phyloP scores from a whole-genome alignment of 352 stramenopile genomes.

The Phytophthora fragariaefolia region DNA sequence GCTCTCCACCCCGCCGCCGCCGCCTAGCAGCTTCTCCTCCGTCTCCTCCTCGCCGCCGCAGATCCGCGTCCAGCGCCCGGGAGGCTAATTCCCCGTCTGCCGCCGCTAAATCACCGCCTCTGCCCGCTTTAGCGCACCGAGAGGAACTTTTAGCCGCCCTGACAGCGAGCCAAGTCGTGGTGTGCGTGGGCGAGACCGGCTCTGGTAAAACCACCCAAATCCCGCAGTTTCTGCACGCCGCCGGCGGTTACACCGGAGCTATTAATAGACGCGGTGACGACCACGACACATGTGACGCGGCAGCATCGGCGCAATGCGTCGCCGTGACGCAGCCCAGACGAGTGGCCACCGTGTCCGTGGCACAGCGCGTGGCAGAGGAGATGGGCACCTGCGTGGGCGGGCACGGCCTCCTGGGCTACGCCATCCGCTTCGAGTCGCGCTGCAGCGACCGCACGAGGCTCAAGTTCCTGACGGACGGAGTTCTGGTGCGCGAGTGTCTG shows the following conservation, averaged over 20 bases:
- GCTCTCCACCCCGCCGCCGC: slow-evolving; percentile 2
- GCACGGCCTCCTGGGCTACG: slow-evolving; percentile 90
- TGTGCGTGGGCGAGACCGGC: slow-evolving; percentile 95
- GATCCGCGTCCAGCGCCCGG: slow-evolving; percentile 9
- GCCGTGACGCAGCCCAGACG: slow-evolving; percentile 94
- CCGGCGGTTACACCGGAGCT: slow-evolving; percentile 39
- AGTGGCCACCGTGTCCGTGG: slow-evolving; percentile 98
- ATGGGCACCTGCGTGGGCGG: slow-evolving; percentile 77
- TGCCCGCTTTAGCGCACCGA: slow-evolving; percentile 55
- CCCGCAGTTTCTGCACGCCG: slow-evolving; percentile 65
- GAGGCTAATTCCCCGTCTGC: slow-evolving; percentile 13
- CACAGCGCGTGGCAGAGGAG: slow-evolving; percentile 97
- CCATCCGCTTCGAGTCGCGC: slow-evolving; percentile 98
- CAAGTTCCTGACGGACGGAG: slow-evolving; percentile 88
- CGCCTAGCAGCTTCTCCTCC: neutral
- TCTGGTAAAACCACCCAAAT: slow-evolving; percentile 97
- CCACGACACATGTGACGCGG: neutral
- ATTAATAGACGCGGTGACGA: slow-evolving; percentile 30
- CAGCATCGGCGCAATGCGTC: slow-evolving; percentile 39
- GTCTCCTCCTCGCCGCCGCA: slow-evolving; percentile 3
- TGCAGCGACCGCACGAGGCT: slow-evolving; percentile 62
- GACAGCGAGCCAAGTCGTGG: slow-evolving; percentile 57
- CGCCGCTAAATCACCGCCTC: slow-evolving; percentile 2
- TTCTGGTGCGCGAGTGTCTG: slow-evolving; percentile 85
- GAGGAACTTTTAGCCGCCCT: slow-evolving; percentile 64